Conservation (phyloP, 805 yeast genomes). For the Candida palmyrensis region DNA sequence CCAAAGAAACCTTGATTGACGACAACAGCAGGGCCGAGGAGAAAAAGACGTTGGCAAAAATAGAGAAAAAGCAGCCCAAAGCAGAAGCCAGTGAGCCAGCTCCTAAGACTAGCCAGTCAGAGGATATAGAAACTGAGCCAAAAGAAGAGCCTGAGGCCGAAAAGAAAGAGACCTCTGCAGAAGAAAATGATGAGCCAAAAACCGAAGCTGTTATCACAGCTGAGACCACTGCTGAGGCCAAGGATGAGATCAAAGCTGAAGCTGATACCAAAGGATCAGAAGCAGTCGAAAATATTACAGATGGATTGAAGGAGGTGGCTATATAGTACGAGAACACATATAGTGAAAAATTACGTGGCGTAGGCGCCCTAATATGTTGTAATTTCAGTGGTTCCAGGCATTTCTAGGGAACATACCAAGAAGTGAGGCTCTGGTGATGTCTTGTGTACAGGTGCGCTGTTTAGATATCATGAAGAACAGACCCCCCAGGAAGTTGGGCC, state of each 20-base stretch:
- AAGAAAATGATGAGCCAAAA: constrained; percentile 4
- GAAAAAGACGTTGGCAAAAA: constrained; percentile 3
- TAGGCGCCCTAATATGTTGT: too few relatives aligned
- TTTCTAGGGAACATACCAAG: too few relatives aligned
- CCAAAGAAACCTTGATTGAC: constrained; percentile 40
- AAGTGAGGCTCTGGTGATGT: too few relatives aligned
- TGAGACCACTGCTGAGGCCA: not conserved
- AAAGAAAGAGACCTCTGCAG: constrained; percentile 1
- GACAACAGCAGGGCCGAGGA: constrained; percentile 9
- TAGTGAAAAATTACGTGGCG: not conserved
- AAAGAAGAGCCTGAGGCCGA: constrained; percentile 2
- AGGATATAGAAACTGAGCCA: constrained; percentile 1
- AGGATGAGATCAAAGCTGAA: constrained; percentile 1
- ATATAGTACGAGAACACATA: constrained; percentile 3
- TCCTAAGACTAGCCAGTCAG: too few relatives aligned
- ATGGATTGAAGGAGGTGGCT: constrained; percentile 9
- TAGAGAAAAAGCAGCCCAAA: constrained; percentile 2
- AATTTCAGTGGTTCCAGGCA: too few relatives aligned
- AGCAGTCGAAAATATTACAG: constrained; percentile 5
- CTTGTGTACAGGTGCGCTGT: too few relatives aligned
- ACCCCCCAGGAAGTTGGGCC: too few relatives aligned
- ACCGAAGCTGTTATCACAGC: constrained; percentile 1
- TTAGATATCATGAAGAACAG: too few relatives aligned
- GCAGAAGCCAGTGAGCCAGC: constrained; percentile 1
- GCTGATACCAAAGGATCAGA: constrained; percentile 4